Evolutionary conservation across 768 basidiomycete species (phyloP).

Genomic region (Cytidiella melzeri): DNA sequence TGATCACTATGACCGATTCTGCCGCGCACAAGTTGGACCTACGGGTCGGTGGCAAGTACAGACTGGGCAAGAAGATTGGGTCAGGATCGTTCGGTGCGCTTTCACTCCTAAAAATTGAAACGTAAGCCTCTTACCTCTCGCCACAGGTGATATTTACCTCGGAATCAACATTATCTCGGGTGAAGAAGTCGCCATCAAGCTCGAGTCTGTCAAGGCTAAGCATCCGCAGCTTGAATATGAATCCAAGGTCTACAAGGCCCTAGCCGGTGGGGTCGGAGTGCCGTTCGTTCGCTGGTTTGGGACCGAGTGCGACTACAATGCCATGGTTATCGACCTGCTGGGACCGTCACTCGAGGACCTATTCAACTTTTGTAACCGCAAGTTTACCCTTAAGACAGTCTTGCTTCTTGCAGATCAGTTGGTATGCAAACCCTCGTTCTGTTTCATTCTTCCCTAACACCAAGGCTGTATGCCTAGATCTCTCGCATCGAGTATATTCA

Average conservation of each 20-base stretch:
- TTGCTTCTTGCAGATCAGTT: conserved; percentile 94
- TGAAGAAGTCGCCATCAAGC: conserved; percentile 99
- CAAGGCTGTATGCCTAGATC: conserved; percentile 48
- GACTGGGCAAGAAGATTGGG: conserved; percentile 98
- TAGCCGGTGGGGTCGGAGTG: conserved; percentile 97
- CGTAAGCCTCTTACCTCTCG: not conserved
- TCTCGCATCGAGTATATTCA: conserved; percentile 99
- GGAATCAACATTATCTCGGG: conserved; percentile 99
- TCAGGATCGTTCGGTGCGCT: conserved; percentile 95
- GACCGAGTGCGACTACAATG: conserved; percentile 98
- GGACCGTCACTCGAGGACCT: conserved; percentile 88
- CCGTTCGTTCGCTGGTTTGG: conserved; percentile 97
- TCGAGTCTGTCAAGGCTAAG: conserved; percentile 99
- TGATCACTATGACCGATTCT: conserved; percentile 61
- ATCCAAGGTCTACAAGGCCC: conserved; percentile 92
- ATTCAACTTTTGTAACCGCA: conserved; percentile 96
- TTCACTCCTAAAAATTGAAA: not conserved
- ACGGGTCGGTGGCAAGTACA: conserved; percentile 90
- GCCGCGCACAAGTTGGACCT: conserved; percentile 73
- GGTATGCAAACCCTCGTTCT: conserved; percentile 40
- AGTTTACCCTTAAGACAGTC: conserved; percentile 96
- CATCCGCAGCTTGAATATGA: conserved; percentile 99
- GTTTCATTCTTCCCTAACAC: conserved; percentile 9
- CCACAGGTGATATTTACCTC: conserved; percentile 92
- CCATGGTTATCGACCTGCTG: conserved; percentile 97